Conservation (phyloP, 495 filamentous ascomycete species). For the Bathelium albidoporum region DNA sequence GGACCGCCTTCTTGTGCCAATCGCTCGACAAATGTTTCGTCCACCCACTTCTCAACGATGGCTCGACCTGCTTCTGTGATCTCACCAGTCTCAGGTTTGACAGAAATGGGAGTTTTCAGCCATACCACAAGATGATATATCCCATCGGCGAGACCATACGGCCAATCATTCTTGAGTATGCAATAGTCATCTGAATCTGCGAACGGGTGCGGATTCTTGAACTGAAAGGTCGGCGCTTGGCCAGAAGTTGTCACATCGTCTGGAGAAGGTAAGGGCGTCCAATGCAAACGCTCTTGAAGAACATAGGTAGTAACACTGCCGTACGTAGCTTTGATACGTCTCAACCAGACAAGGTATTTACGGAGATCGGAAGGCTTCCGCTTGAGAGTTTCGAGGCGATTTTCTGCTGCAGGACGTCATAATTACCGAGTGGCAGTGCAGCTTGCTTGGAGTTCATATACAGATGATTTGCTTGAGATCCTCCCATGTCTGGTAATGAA, state of each 20-base stretch:
- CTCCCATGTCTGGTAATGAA: slow-evolving; percentile 27
- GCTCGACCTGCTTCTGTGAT: slow-evolving; percentile 56
- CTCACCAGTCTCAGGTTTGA: slow-evolving; percentile 48
- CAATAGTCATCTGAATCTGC: slow-evolving; percentile 58
- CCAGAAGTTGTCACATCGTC: background rate
- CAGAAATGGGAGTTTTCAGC: slow-evolving; percentile 49
- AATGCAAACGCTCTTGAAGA: slow-evolving; percentile 59
- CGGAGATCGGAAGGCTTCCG: slow-evolving; percentile 73
- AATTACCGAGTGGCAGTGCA: background rate
- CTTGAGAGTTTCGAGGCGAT: slow-evolving; percentile 66
- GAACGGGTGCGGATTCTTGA: slow-evolving; percentile 51
- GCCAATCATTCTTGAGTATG: slow-evolving; percentile 84
- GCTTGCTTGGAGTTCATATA: slow-evolving; percentile 21
- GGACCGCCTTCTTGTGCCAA: slow-evolving; percentile 34
- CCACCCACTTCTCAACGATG: slow-evolving; percentile 56
- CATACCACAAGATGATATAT: slow-evolving; percentile 67
- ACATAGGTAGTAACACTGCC: slow-evolving; percentile 71
- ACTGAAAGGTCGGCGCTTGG: slow-evolving; percentile 37
- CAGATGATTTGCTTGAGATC: slow-evolving; percentile 36
- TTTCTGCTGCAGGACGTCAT: slow-evolving; percentile 39
- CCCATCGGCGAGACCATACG: slow-evolving; percentile 62
- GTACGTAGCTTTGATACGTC: slow-evolving; percentile 57
- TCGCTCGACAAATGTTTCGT: slow-evolving; percentile 50
- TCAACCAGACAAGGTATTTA: slow-evolving; percentile 74
- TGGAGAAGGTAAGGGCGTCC: slow-evolving; percentile 38